These are phyloP conservation scores for Phialophora tarda DNA, from an alignment of 2,329 filamentous ascomycete genomes.

Conservation along the genomic window DNA sequence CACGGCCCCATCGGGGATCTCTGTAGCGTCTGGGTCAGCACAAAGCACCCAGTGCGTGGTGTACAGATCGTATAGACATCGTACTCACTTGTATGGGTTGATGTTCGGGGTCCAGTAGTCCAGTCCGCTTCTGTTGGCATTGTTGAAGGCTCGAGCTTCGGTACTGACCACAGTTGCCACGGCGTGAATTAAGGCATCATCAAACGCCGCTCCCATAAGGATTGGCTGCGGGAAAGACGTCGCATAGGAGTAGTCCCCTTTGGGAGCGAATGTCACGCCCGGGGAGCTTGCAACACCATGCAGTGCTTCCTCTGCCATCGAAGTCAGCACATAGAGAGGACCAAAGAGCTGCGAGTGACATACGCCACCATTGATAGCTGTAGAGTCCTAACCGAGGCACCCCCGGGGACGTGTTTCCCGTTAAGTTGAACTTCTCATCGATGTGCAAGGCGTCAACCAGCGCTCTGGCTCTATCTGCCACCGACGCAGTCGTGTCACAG, in stretches of 20 bases:
- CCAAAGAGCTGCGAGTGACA: neutral
- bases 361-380: constrained; percentile 54
- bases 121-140: constrained; percentile 60
- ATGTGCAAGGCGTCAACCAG: constrained; percentile 59
- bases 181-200: constrained; percentile 64
- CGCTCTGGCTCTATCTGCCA: constrained; percentile 52
- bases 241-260: constrained; percentile 62
- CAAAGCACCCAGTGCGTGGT: neutral
- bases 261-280: constrained; percentile 61
- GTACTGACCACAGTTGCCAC: constrained; percentile 62
- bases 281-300: constrained; percentile 65
- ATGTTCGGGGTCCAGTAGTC: constrained; percentile 72
- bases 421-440: constrained; percentile 62
- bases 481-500: constrained; percentile 54
- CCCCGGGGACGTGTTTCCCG: constrained; percentile 56
- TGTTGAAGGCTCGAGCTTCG: constrained; percentile 70
- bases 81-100: constrained; percentile 58
- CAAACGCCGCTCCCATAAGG: constrained; percentile 66
- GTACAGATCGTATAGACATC: neutral
- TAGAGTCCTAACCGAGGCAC: constrained; percentile 63
- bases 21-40: constrained; percentile 40
- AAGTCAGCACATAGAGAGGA: constrained; percentile 12
- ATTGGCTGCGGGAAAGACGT: constrained; percentile 72
- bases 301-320: constrained; percentile 50
- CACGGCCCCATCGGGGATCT: constrained; percentile 68